These are phyloP conservation scores for Hymenoscyphus scutula DNA, from an alignment of 2,329 filamentous ascomycete species.

Conservation along the genomic window DNA sequence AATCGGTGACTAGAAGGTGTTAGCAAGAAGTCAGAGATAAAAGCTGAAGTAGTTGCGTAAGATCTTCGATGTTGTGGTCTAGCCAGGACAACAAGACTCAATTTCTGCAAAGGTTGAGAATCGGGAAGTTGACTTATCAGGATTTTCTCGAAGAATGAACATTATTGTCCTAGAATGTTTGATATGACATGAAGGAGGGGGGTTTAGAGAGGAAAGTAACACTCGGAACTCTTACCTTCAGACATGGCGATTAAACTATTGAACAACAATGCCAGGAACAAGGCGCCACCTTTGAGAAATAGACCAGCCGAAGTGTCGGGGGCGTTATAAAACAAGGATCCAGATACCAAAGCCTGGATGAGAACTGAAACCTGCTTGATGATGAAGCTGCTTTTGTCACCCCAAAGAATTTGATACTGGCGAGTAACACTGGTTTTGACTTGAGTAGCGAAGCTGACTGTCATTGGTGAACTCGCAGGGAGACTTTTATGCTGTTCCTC, in stretches of 20 bases:
- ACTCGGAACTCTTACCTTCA: conserved; percentile 40
- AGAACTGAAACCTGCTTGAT: conserved; percentile 61
- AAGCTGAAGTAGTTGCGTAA: too few relatives aligned
- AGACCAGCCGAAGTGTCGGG: conserved; percentile 56
- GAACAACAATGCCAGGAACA: conserved; percentile 64
- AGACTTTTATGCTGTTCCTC: conserved; percentile 56
- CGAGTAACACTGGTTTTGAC: conserved; percentile 55
- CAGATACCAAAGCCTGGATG: conserved; percentile 59
- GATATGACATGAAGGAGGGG: neutral
- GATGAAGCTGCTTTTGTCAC: conserved; percentile 61
- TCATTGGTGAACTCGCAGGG: conserved; percentile 53
- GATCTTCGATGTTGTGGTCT: too few relatives aligned
- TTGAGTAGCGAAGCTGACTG: conserved; percentile 53
- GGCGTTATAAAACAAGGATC: conserved; percentile 67
- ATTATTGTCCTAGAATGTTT: neutral
- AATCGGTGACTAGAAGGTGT: conserved; percentile 49
- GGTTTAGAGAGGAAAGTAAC: neutral
- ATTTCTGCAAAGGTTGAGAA: too few relatives aligned
- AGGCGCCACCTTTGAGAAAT: conserved; percentile 61
- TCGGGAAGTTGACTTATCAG: too few relatives aligned
- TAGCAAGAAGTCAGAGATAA: neutral
- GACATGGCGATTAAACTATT: conserved; percentile 62
- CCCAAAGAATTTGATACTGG: conserved; percentile 65
- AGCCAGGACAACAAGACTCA: too few relatives aligned
- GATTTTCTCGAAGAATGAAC: too few relatives aligned